These are phyloP conservation scores for Earliella scabrosa DNA, from an alignment of 1,284 basidiomycete species.

Conservation along the genomic window DNA sequence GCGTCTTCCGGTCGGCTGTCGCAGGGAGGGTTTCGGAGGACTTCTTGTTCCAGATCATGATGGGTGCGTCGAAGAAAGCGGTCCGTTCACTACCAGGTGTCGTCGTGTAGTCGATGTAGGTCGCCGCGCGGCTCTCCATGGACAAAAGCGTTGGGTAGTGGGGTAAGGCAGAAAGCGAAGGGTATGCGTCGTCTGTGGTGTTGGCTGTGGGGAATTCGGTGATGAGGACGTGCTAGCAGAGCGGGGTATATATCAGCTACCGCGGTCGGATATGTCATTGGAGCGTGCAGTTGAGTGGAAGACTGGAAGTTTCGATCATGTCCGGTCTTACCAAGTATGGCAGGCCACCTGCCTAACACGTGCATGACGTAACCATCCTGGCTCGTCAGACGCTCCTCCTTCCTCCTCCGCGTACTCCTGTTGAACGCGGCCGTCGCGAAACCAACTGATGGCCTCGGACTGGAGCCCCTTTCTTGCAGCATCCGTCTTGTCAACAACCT, in stretches of 20 bases:
- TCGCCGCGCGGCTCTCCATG: slow-evolving; percentile 2
- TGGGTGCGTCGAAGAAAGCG: slow-evolving; percentile 46
- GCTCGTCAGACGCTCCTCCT: neutral
- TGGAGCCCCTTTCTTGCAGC: neutral
- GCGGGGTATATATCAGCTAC: slow-evolving; percentile 10
- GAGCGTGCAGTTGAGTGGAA: slow-evolving; percentile 4
- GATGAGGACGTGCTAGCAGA: neutral
- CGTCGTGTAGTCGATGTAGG: slow-evolving; percentile 25
- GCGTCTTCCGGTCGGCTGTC: slow-evolving; percentile 21
- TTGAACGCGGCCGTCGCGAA: neutral
- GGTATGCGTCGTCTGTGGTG: neutral
- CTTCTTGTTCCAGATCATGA: slow-evolving; percentile 23
- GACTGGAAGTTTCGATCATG: neutral
- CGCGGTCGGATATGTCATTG: slow-evolving; percentile 20
- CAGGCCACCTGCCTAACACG: slow-evolving; percentile 17
- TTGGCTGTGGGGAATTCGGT: neutral
- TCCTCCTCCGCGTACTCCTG: neutral
- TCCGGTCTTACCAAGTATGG: slow-evolving; percentile 7
- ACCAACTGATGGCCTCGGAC: neutral
- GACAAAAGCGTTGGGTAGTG: neutral
- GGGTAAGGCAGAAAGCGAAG: neutral
- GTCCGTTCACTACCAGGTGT: slow-evolving; percentile 40
- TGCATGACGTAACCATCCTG: slow-evolving; percentile 12
- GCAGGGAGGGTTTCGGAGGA: neutral
- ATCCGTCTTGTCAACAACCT: too few species aligned